Base-by-base conservation (phyloP, 1,284 basidiomycete genomes). In the Pyrrhoderma noxium region DNA sequence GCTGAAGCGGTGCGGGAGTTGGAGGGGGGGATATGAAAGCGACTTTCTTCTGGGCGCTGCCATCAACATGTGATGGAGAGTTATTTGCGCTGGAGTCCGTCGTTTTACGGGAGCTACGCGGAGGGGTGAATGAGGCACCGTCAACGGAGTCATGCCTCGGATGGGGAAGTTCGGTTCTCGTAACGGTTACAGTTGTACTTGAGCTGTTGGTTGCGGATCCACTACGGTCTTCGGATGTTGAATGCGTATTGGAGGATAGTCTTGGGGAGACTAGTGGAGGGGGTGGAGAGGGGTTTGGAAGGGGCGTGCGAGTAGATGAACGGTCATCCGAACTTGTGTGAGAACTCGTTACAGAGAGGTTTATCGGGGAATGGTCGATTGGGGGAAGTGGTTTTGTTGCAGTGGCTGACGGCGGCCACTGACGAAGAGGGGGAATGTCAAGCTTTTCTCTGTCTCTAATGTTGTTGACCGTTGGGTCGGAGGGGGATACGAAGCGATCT, bases 21-120 rank as follows among this genome's bases (percentile, higher is more conserved):
- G 78, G 83, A 40, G 83, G 80, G 38, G 85, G 86, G 21, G 86
- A 88, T 60, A 86, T 74, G 68, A 90, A 90, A 21, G 87, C 87
- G 48, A 90, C 87, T 68, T 89, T 89, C 72, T 89, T 89, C 61
- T 78, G 79, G 25, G 77, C 70, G 57, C 38, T 38, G 23, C 38
- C 80, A 54, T 59, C 66, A 23, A 57, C 41, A 35, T 50, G 51
- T 19, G 47, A 79, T 5, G 27, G 27, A 31, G 27, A 31, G 27
- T 5, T 31, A 54, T 59, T 66, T 31, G 56, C 46, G 42, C 48
- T 56, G 59, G 38, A 68, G 59, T 78, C 75, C 45, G 71, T 68
- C 38, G 67, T 67, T 65, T 79, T 83, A 60, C 79, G 74, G 18
- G 76, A 75, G 59, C 67, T 75, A 34, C 75, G 72, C 45, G 75